Percentiles rank a stretch among this genome's conserved stretches.
Conservation (phyloP, 2,329 filamentous ascomycete species). For the Cladophialophora carrionii region DNA sequence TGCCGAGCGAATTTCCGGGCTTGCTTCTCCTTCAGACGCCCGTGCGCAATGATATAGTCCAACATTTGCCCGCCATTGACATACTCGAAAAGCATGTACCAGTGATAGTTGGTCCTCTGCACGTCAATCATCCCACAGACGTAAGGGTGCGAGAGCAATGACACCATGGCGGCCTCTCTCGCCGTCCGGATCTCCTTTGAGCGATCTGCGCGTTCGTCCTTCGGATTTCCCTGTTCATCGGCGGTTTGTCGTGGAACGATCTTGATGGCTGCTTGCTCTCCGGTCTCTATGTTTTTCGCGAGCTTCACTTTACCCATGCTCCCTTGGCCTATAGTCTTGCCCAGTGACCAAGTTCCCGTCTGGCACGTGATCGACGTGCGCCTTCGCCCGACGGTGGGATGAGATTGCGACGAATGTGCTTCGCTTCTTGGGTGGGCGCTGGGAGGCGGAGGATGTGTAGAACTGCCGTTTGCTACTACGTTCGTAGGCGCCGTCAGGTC, state of each 20-base stretch:
- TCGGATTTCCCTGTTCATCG: constrained; percentile 74
- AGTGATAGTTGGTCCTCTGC: constrained; percentile 93
- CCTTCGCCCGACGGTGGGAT: constrained; percentile 52
- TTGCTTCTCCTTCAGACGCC: constrained; percentile 96
- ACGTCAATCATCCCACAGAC: constrained; percentile 96
- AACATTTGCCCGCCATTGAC: constrained; percentile 99
- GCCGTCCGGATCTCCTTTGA: constrained; percentile 96
- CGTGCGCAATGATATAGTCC: constrained; percentile 98
- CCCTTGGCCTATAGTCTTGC: constrained; percentile 94
- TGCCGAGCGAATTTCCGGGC: constrained; percentile 96
- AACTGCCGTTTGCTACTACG: constrained; percentile 56
- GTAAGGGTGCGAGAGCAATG: constrained; percentile 88
- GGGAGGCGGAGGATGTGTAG: constrained; percentile 54
- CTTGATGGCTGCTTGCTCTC: constrained; percentile 96
- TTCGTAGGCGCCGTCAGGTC: constrained; percentile 55
- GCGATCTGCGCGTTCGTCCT: constrained; percentile 86
- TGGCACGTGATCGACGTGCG: constrained; percentile 85
- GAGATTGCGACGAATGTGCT: constrained; percentile 51
- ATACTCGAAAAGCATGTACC: constrained; percentile 99
- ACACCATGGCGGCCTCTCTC: constrained; percentile 93
- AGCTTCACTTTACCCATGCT: constrained; percentile 99
- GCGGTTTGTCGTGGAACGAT: constrained; percentile 90
- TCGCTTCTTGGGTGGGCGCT: constrained; percentile 52
- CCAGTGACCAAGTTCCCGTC: constrained; percentile 90
- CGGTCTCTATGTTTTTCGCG: constrained; percentile 84